phyloP scores from a whole-genome alignment of 139 green algal genomes.

The Picochlorum sp. region DNA sequence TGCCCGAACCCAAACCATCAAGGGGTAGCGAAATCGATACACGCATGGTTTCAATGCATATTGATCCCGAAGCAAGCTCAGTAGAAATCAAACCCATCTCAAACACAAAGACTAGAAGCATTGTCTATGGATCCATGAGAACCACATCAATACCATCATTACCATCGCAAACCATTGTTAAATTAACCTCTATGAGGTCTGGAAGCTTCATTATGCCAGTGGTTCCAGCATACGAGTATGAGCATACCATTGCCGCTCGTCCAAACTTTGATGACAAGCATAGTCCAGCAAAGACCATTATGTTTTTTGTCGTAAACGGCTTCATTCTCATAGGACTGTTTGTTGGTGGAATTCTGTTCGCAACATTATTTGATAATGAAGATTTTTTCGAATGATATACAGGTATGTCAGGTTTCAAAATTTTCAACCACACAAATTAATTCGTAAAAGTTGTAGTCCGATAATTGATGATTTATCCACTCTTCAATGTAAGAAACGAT shows the following conservation, averaged over 20 bases:
- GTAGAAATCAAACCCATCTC: too few species aligned
- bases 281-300: neutral
- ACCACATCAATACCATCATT: neutral
- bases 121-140: neutral
- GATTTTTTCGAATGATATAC: neutral
- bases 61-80: too few species aligned
- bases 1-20: too few species aligned
- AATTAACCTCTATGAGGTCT: too few species aligned
- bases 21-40: too few species aligned
- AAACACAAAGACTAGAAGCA: neutral
- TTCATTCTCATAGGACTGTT: neutral
- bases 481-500: constrained; percentile 25
- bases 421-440: too few species aligned
- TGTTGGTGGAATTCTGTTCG: neutral
- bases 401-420: too few species aligned
- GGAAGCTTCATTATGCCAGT: neutral
- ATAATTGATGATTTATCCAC: neutral
- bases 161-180: neutral
- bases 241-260: neutral
- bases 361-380: neutral
- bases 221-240: neutral
- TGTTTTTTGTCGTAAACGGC: neutral
- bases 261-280: neutral
- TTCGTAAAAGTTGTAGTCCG: too few species aligned
- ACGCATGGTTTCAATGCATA: too few species aligned